Evolutionary conservation across 176 grass and related monocot genomes (phyloP), one percentile per base, ranked within the genome.

Genomic region (Aechmea fasciata): DNA sequence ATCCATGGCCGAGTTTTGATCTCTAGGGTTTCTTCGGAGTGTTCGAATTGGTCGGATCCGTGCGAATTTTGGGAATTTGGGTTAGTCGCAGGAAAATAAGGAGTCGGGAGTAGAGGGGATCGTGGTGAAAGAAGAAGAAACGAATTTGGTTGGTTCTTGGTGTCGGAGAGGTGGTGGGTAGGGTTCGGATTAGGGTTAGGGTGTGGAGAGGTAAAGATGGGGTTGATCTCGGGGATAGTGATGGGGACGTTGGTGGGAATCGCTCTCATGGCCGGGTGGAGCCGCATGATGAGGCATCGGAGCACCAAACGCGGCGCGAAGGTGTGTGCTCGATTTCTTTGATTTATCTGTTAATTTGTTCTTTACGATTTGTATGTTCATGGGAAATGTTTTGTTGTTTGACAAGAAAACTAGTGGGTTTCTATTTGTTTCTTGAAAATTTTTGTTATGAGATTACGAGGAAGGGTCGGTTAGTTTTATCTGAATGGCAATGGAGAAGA

Each of bases 151-250:
- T 59, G 54, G 54, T 15, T 59, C 19, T 47, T 62, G 11, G 71
- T 47, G 10, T 28, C 17, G n/a, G 54, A 11, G 13, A 50, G 15
- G 50, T 15, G 54, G 63, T 57, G 28, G 19, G 53, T 14, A 3
- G 73, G 65, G 28, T 67, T 48, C 9, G 13, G 52, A 14, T 11
- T 24, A 20, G 24, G 7, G 13, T 15, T 20, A 8, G 22, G 9
- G 25, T 11, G 24, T 13, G 5, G 7, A 13, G 61, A 57, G 52
- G 26, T 18, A 57, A 63, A 67, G 52, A 99, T 99, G 94, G 94
- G 87, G 64, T 83, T 93, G 64, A 79, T 99, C 62, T 85, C 94
- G 51, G 94, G 94, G n/a, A 55, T 86, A 25, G n/a, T 99, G 7
- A 72, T 90, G 84, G 94, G 94, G 13, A 63, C 85, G 78, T 76